Conservation (phyloP, 192 early-diverging fungal genomes). For the Paraglomus brasilianum region DNA sequence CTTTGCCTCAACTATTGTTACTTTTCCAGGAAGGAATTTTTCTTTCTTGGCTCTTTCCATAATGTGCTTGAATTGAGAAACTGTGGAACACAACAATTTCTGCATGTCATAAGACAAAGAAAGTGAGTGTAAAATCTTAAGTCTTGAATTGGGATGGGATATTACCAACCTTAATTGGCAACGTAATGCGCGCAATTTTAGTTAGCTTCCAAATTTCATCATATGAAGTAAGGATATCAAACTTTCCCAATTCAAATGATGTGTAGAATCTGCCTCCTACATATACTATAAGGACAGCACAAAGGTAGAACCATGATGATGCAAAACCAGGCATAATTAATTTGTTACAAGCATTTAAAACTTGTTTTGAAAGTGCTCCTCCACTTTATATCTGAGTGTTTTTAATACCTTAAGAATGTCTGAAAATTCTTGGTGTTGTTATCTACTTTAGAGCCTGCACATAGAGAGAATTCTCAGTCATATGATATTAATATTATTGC, state of each 20-base stretch:
- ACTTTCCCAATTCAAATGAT: slow-evolving; percentile 19
- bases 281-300: slow-evolving; percentile 26
- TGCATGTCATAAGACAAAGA: slow-evolving; percentile 14
- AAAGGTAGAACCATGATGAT: slow-evolving; percentile 27
- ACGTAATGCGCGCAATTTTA: slow-evolving; percentile 26
- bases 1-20: not conserved
- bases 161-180: slow-evolving; percentile 28
- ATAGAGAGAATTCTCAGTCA: slow-evolving; percentile 30
- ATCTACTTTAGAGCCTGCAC: slow-evolving; percentile 20
- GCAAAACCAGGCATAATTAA: slow-evolving; percentile 30
- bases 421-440: slow-evolving; percentile 5
- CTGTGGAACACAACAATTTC: slow-evolving; percentile 26
- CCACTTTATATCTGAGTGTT: slow-evolving; percentile 20
- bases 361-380: slow-evolving; percentile 16
- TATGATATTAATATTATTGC: no score
- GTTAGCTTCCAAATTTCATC: slow-evolving; percentile 14
- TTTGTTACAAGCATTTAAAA: slow-evolving; percentile 2
- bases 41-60: slow-evolving; percentile 27
- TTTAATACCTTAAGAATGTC: slow-evolving; percentile 27
- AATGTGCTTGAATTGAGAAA: slow-evolving; percentile 23
- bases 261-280: slow-evolving; percentile 22
- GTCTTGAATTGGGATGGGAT: slow-evolving; percentile 13
- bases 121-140: slow-evolving; percentile 20
- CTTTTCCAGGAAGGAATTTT: slow-evolving; percentile 18
- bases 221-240: slow-evolving; percentile 31